Base-by-base conservation (phyloP, 2,329 filamentous ascomycete genomes). In the Aspergillus aculeatus region DNA sequence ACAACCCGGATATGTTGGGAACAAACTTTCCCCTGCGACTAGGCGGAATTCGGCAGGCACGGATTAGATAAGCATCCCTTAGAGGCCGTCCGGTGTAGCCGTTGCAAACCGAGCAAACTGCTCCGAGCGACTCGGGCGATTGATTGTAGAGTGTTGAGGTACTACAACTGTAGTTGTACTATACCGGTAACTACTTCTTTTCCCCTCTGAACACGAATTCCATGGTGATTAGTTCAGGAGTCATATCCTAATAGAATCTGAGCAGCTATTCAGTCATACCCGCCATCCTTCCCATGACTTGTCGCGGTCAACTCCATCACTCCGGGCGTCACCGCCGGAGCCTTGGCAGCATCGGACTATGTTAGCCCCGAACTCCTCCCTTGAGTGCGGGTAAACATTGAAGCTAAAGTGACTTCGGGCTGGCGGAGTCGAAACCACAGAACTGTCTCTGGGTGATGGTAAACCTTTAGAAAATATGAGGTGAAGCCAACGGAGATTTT, bases 1-100 rank as follows among this genome's bases (percentile, higher is more conserved):
- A 66, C 66, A 57, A 65, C 64, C 54, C 57, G 62, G 62, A 66
- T 68, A 71, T 71, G 70, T 73, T 73, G 71, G 67, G 67, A 68
- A 65, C 67, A 69, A 71, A 69, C 69, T 73, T 74, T 72, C 66
- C 68, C 67, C 65, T 64, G 64, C 65, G 64, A 62, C 67, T 74
- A 71, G 66, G 57, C 69, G 59, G 52, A 63, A 67, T 66, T 52
- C 47, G 64, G 66, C 16, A 60, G 48, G 41, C 31, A 31, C 24
- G 24, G 60, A 65, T 68, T 66, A 68, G 50, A 41, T 67, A 65
- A 68, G 63, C 61, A 56, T 53, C 50, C 53, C 53, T 62, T 65
- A 56, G 64, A 64, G 60, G 64, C 32, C 62, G 60, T 59, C 70
- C 72, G 72, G 72, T 74, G 72, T 71, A 67, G 51, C 52, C 31